phyloP scores from a whole-genome alignment of 371 early-diverging fungal species.

The Cokeromyces recurvatus region DNA sequence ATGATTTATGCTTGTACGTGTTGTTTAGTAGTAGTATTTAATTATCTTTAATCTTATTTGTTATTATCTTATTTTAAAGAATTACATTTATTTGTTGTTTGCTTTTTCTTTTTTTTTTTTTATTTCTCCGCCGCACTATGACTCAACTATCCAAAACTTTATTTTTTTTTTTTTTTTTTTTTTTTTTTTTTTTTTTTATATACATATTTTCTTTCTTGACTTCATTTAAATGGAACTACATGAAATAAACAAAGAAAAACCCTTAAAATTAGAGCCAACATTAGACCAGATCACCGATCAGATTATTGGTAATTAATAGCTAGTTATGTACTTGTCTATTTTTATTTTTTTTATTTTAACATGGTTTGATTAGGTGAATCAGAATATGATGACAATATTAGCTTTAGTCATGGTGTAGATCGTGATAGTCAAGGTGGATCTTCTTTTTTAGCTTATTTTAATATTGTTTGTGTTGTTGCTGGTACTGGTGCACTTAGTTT shows the following conservation, averaged over 20 bases:
- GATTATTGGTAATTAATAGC: conserved; percentile 10
- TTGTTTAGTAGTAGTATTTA: no score
- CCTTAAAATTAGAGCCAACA: neutral
- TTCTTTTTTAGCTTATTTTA: conserved; percentile 53
- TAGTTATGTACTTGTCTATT: no score
- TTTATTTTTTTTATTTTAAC: no score
- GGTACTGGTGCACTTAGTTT: conserved; percentile 86
- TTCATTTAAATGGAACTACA: conserved; percentile 7
- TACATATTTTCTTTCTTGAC: no score
- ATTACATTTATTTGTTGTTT: no score
- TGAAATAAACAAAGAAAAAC: conserved; percentile 7
- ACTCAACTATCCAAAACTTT: no score
- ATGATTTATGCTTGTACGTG: no score
- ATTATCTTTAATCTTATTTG: no score
- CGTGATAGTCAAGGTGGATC: conserved; percentile 26
- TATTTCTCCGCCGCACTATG: no score
- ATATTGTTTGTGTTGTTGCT: conserved; percentile 76
- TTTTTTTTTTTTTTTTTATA: conserved; percentile 6
- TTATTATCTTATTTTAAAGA: no score
- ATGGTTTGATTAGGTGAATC: neutral
- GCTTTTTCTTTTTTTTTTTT: no score
- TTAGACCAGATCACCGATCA: conserved; percentile 10
- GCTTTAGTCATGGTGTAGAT: conserved; percentile 32
- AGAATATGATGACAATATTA: conserved; percentile 7
- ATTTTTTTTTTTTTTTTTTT: neutral